phyloP scores from a whole-genome alignment of 2,329 filamentous ascomycete species.

The Arthrobotrys sinensis region DNA sequence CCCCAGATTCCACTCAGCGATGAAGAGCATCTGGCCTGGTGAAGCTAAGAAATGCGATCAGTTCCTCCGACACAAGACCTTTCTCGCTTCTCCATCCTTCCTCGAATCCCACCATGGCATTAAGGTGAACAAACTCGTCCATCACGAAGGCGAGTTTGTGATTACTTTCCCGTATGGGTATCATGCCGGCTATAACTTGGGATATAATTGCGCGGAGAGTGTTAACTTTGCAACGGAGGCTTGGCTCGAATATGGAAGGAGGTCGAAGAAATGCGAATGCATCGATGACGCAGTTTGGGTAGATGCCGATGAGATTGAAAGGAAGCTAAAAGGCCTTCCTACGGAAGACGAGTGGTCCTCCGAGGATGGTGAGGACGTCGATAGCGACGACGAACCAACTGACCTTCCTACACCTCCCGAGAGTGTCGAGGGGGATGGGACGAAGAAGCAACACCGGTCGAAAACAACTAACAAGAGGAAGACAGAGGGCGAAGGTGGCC shows the following conservation, averaged over 20 bases:
- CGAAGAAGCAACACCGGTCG: conserved; percentile 68
- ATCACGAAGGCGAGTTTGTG: conserved; percentile 96
- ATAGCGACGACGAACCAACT: conserved; percentile 70
- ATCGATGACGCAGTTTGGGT: conserved; percentile 99
- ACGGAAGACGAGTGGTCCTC: conserved; percentile 78
- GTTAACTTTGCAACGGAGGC: conserved; percentile 97
- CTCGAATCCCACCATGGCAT: conserved; percentile 87
- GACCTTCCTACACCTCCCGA: conserved; percentile 83
- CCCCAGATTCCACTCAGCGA: conserved; percentile 90
- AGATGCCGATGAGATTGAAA: conserved; percentile 94
- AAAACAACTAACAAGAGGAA: conserved; percentile 63
- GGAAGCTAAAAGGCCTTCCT: conserved; percentile 88
- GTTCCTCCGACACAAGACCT: conserved; percentile 97
- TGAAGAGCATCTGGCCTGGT: conserved; percentile 93
- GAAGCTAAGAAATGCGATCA: conserved; percentile 97
- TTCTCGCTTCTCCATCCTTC: conserved; percentile 91
- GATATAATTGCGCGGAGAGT: conserved; percentile 98
- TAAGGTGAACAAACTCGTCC: conserved; percentile 94
- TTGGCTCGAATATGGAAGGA: conserved; percentile 94
- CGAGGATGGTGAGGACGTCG: conserved; percentile 74
- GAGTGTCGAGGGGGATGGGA: conserved; percentile 78
- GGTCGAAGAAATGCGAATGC: conserved; percentile 97
- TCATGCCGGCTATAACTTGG: conserved; percentile 96
- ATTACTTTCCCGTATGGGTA: conserved; percentile 99
- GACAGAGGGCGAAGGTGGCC: conserved; percentile 43